Base-by-base conservation (phyloP, 208 protist species). In the Crithidia thermophila region DNA sequence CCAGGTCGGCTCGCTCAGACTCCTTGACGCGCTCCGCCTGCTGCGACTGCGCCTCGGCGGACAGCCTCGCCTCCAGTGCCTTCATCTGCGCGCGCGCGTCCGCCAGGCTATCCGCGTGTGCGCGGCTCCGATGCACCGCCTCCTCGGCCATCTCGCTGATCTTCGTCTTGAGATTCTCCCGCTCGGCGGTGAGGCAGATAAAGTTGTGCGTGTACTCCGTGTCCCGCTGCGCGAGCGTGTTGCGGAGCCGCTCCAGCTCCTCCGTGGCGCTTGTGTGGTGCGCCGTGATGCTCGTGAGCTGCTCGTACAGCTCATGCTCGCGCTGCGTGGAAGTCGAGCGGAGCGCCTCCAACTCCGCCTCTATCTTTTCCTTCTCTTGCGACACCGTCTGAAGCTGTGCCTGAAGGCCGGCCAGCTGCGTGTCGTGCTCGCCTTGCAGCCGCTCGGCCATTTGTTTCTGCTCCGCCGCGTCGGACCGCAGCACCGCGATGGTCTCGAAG, bases 201-300 rank as follows among this genome's bases (percentile, higher is more conserved):
- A 79, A 75, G 72, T 87, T 88, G 57, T 94, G 84, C 25, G 82
- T 77, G 58, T 88, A 91, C 47, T 87, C 81, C 45, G 85, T 59
- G 39, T 96, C 91, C 72, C 90, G 90, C 60, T 66, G 40, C 34
- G 75, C 46, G n/a, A 81, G 52, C 14, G 59, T 39, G 20, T 45
- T 33, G 16, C 64, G 79, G 13, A 91, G 65, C 13, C 72, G 79
- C 49, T 80, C 72, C 11, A 85, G 36, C 72, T 94, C 80, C 61
- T 90, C 81, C 21, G 76, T 61, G 39, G 79, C 49, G 20, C 73
- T 57, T 27, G 91, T 84, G 56, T 93, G 82, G 50, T 72, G 73
- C 23, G 91, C 88, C 1, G 88, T 96, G 39, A 94, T 82, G 39
- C 81, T 75, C n/a, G 81, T 77, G 40, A 96, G 83, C 63, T 93